These are phyloP conservation scores for Chalciporus sp. DNA, from an alignment of 1,284 basidiomycete species.

Conservation along the genomic window DNA sequence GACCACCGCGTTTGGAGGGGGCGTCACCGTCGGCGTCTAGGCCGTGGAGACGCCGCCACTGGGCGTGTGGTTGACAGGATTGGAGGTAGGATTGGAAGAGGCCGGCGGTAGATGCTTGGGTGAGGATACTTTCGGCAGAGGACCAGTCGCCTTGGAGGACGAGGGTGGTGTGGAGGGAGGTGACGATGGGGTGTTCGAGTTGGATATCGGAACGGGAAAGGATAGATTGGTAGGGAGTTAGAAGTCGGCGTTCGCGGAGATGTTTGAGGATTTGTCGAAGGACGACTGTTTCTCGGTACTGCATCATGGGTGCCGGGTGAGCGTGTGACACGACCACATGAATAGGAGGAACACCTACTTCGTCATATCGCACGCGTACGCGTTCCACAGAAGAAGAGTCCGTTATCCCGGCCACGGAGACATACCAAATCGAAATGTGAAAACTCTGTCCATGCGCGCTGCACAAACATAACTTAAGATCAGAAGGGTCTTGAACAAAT, in stretches of 20 bases:
- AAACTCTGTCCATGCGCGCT: conserved; percentile 72
- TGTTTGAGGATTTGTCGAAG: conserved; percentile 78
- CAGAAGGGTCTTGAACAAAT: neutral
- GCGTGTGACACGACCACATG: neutral
- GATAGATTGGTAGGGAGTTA: conserved; percentile 67
- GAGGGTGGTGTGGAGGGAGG: conserved; percentile 63
- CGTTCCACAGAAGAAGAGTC: conserved; percentile 57
- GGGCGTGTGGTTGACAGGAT: conserved; percentile 54
- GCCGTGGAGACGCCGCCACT: conserved; percentile 59
- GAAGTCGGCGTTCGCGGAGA: conserved; percentile 73
- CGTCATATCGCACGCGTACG: conserved; percentile 54
- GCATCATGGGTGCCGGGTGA: conserved; percentile 9
- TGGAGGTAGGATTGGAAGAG: conserved; percentile 64
- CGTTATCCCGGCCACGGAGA: conserved; percentile 59
- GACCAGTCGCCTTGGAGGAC: conserved; percentile 71
- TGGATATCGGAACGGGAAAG: conserved; percentile 56
- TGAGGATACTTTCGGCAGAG: conserved; percentile 57
- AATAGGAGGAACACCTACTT: conserved; percentile 24
- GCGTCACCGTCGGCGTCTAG: conserved; percentile 63
- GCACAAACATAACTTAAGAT: conserved; percentile 4
- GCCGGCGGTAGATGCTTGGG: conserved; percentile 49
- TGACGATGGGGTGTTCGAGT: conserved; percentile 74
- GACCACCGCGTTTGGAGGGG: conserved; percentile 71
- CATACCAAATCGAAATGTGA: conserved; percentile 78
- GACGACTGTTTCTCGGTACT: conserved; percentile 68